Evolutionary conservation across 192 early-diverging fungal genomes (phyloP), one percentile per base, ranked within the genome.

Genomic region (Rhizophagus clarus): DNA sequence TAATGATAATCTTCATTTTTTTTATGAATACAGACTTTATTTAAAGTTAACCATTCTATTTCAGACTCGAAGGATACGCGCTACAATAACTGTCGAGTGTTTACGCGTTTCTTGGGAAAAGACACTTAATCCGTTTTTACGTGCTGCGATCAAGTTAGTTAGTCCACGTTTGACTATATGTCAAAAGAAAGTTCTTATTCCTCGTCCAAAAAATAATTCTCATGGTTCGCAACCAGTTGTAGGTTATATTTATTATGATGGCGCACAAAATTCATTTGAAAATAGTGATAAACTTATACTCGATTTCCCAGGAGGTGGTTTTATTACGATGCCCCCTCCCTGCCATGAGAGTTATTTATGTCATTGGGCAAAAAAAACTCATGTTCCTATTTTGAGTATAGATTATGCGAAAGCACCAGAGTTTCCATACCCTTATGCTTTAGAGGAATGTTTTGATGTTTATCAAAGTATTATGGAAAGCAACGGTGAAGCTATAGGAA

Each of bases 401-500:
- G 91, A 99, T 79, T 99, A 99, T 74, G 95, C 93, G 70, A 99
- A 99, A 83, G 95, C 96, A 9, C 97, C 96, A 47, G 97, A 98
- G 84, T 90, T 90, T 70, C 97, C 97, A n/a, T 99, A 95, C 80
- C 97, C 97, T 1, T 94, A 89, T 68, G 95, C 92, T 0, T 82
- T 97, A 28, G 92, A 97, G 72, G 95, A 99, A 81, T 96, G 95
- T 81, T 97, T 95, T 85, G 96, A 96, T 79, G 89, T 94, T 20
- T 99, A 97, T 85, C 81, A 85, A 15, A 73, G 83, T 40, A 88
- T 99, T 31, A 84, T 93, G 1, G 91, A 93, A 76, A 92, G 90
- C 63, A 93, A 92, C 72, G 97, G 96, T 32, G 88, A 82, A 15
- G 88, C 87, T 32, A 87, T 99, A 56, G 97, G 97, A 11, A 80